Base-by-base conservation (phyloP, 306 rosid species). In the Styphnolobium japonicum region DNA sequence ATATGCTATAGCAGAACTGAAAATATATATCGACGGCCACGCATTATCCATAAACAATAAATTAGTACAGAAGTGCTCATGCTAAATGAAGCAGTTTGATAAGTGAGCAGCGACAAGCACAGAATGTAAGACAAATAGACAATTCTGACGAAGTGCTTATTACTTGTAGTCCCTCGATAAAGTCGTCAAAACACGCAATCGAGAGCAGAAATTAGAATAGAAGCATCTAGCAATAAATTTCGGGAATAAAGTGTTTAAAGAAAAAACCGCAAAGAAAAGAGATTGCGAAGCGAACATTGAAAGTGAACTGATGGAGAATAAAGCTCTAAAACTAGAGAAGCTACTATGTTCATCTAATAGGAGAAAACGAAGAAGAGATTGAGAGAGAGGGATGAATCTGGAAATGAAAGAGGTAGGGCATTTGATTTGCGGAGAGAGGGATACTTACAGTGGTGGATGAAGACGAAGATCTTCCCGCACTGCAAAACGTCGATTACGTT, bases 401-500 rank as follows among this genome's bases (percentile, higher is more conserved):
- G 49, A 46, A 23, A 40, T 34, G 15, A 22, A 43, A 56, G 88
- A 68, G 46, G 3, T 11, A 10, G 21, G 40, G 42, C 36, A 57
- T 34, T 68, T 33, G 70, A 75, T 75, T 81, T 21, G 60, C 29
- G 39, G 45, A 55, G 42, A 67, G 19, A 22, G 61, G n/a, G 4
- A 49, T 37, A 52, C 86, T 52, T 63, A 52, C 82, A 4, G 58
- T 51, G 56, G 31, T 19, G 39, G 48, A 53, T 52, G 81, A 53
- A 53, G 57, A 55, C 43, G 70, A 77, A 33, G 82, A 71, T 14
- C 43, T 55, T 71, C 76, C 10, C 70, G 39, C 70, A 42, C 64
- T 33, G 65, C 74, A 12, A 51, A 69, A 18, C 58, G 78, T 19
- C 51, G 85, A 75, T 49, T 77, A 37, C 45, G 79, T 40, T 45